A percentile compares a stretch with the other conserved stretches of the same genome.
These are phyloP conservation scores for Rhizoctonia solani DNA, from an alignment of 1,284 basidiomycete genomes.

Conservation along the genomic window DNA sequence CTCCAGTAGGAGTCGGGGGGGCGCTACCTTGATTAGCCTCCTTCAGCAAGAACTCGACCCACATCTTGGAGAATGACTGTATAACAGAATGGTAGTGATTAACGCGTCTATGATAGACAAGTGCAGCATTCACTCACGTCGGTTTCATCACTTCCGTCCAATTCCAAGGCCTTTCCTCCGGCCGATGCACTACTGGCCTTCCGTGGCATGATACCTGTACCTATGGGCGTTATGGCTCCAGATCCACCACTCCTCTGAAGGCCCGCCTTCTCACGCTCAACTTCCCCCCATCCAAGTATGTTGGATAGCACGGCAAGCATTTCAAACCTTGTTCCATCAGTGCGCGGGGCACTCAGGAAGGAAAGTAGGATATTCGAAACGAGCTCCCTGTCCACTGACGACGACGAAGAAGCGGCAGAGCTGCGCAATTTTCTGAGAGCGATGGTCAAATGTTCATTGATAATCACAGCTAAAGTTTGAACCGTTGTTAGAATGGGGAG, in stretches of 20 bases:
- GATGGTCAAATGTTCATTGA: slow-evolving; percentile 97
- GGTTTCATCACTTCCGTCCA: slow-evolving; percentile 75
- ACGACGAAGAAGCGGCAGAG: slow-evolving; percentile 75
- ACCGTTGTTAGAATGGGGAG: slow-evolving; percentile 8
- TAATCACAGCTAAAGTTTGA: slow-evolving; percentile 73
- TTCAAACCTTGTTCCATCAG: slow-evolving; percentile 94
- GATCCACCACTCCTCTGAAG: slow-evolving; percentile 61
- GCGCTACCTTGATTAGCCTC: slow-evolving; percentile 67
- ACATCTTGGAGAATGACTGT: slow-evolving; percentile 92
- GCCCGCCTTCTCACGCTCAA: slow-evolving; percentile 89
- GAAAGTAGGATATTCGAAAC: slow-evolving; percentile 95
- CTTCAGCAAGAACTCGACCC: slow-evolving; percentile 94
- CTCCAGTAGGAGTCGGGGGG: slow-evolving; percentile 19
- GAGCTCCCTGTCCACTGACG: slow-evolving; percentile 86
- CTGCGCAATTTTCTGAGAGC: slow-evolving; percentile 85
- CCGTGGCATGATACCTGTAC: slow-evolving; percentile 7
- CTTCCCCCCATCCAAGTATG: slow-evolving; percentile 88
- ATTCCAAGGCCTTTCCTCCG: slow-evolving; percentile 56
- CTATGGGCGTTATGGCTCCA: background rate
- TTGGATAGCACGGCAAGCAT: slow-evolving; percentile 89
- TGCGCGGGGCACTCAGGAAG: slow-evolving; percentile 88
- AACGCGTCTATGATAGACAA: too few species aligned
- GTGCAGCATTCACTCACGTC: slow-evolving; percentile 56
- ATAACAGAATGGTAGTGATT: background rate
- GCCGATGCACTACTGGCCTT: slow-evolving; percentile 42